phyloP scores from a whole-genome alignment of 2,329 filamentous ascomycete species.

The Calycina herbarum region DNA sequence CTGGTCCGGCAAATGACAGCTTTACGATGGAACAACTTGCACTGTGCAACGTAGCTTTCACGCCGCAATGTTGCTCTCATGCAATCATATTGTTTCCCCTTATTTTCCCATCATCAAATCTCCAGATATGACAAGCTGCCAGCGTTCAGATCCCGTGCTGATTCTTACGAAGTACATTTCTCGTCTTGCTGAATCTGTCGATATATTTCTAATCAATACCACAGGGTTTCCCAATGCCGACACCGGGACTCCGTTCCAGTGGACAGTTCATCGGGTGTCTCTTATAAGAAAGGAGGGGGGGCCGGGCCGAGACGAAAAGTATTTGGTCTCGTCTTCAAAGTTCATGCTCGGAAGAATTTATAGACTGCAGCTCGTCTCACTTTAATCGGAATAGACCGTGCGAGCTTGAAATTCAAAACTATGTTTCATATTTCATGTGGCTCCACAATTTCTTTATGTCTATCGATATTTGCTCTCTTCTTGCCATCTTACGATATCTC shows the following conservation, averaged over 20 bases:
- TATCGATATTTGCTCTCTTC: not conserved
- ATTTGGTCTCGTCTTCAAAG: not conserved
- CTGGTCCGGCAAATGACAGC: not conserved
- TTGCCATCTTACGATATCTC: not conserved
- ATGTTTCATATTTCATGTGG: not conserved
- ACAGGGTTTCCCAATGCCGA: not conserved
- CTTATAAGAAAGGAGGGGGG: not conserved
- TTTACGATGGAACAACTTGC: not conserved
- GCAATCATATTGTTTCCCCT: conserved; percentile 1
- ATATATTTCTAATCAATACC: not conserved
- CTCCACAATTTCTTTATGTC: not conserved
- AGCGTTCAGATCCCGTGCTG: not conserved
- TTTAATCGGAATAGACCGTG: not conserved
- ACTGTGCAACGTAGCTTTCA: conserved; percentile 1
- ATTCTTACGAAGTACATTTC: not conserved
- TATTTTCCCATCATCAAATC: conserved; percentile 1
- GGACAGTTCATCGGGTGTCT: not conserved
- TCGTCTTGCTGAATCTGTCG: conserved; percentile 1
- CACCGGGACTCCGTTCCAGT: not conserved
- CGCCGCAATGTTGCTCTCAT: not conserved
- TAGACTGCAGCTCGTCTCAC: conserved; percentile 2
- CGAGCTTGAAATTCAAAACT: not conserved
- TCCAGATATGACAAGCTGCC: not conserved
- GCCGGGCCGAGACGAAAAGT: not conserved
- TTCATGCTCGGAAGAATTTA: not conserved